These are phyloP conservation scores for Ophiostoma novo-ulmi DNA, from an alignment of 2,329 filamentous ascomycete genomes.

Conservation along the genomic window DNA sequence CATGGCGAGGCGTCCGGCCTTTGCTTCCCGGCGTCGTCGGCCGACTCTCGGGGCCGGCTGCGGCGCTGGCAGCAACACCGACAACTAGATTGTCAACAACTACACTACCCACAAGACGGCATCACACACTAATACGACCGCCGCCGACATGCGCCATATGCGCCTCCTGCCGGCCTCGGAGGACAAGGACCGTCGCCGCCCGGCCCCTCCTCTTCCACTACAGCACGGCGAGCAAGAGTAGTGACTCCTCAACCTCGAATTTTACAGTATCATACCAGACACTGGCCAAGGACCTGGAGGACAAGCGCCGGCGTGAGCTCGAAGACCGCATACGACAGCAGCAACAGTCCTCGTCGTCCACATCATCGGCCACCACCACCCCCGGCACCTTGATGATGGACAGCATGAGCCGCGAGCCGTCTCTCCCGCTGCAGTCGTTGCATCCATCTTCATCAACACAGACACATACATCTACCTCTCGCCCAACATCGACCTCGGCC, in stretches of 20 bases:
- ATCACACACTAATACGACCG: not conserved
- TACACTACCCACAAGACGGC: not conserved
- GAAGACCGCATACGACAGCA: slow-evolving; percentile 10
- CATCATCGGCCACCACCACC: slow-evolving; percentile 4
- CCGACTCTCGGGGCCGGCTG: slow-evolving; percentile 10
- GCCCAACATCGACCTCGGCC: slow-evolving; percentile 28
- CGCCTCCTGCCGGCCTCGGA: not conserved
- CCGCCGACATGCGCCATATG: not conserved
- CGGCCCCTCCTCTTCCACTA: not conserved
- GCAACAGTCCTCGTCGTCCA: not conserved
- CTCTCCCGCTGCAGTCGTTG: slow-evolving; percentile 18
- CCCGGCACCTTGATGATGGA: slow-evolving; percentile 28
- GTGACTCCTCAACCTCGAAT: not conserved
- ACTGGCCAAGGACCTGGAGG: slow-evolving; percentile 19
- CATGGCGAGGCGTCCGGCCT: slow-evolving; percentile 22
- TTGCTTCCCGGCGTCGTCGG: slow-evolving; percentile 5
- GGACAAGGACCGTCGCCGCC: not conserved
- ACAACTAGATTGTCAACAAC: not conserved
- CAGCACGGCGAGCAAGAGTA: slow-evolving; percentile 14
- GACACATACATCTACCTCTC: not conserved
- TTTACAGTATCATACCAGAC: slow-evolving; percentile 15
- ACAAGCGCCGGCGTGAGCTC: not conserved
- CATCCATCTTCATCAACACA: not conserved
- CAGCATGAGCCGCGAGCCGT: slow-evolving; percentile 28
- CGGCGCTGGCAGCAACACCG: not conserved